Base-by-base conservation (phyloP, 495 filamentous ascomycete genomes). In the Penicillium goetzii region DNA sequence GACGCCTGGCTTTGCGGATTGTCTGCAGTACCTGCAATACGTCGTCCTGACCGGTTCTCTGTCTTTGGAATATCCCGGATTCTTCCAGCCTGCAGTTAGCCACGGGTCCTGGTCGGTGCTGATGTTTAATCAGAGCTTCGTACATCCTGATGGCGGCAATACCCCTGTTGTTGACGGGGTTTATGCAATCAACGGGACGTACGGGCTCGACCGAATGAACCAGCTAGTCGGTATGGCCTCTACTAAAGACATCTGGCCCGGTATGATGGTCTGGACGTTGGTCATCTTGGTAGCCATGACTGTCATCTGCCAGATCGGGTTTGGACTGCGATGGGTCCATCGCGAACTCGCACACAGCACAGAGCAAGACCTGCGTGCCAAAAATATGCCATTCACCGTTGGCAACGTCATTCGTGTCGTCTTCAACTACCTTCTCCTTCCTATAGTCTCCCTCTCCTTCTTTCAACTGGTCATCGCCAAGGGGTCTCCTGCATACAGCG, bases 21-120 rank as follows among this genome's bases (percentile, higher is more conserved):
- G 95, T 73, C 85, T 99, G 33, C 93, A 99, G 76, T 99, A 98
- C 72, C 89, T 99, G 33, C 95, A 99, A 70, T 98, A 96, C 65
- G 84, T 93, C 53, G 90, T 93, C 21, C 82, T 99, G 36, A 92
- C 93, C 0, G 96, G 96, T 2, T 86, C 89, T 43, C 77, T 99
- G 45, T 91, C 89, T 25, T 76, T 99, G 65, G 87, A 90, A 60
- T 99, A 98, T 72, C 95, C 95, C 0, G 95, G 95, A 0, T 99
- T 90, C 69, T 98, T 91, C 72, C 95, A 97, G 70, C 95, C 95
- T 15, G 90, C 90, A 15, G 85, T 95, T 52, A 95, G 92, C 65
- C 90, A 92, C 70, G 89, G 84, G 10, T 88, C 90, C 41, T 99
- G 95, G 95, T 92, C 93, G 8, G 70, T 83, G 1, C 83, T 99